Conservation (phyloP, 768 basidiomycete species). For the Antrodiella citrinella region DNA sequence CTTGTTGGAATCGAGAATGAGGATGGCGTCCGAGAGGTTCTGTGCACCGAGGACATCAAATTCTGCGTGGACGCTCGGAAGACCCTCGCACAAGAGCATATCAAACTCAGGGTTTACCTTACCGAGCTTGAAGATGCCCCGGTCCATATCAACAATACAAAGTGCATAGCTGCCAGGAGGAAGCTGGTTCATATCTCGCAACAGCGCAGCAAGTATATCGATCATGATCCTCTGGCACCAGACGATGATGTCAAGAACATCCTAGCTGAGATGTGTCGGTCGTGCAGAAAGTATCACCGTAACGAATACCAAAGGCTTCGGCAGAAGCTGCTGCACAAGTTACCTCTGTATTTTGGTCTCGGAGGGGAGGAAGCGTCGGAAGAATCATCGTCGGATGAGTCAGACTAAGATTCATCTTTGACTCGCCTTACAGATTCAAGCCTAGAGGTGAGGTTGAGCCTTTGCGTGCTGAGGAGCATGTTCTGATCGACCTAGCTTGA, state of each 20-base stretch:
- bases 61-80: not conserved
- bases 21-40: not conserved
- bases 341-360: not conserved
- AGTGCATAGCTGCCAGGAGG: not conserved
- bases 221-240: not conserved
- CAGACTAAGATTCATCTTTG: not conserved
- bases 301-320: not conserved
- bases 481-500: too few relatives aligned
- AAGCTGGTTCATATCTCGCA: not conserved
- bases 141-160: not conserved
- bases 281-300: not conserved
- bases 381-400: not conserved
- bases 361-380: not conserved
- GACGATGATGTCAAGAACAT: not conserved
- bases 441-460: too few relatives aligned
- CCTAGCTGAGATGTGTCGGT: not conserved
- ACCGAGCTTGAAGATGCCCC: too few relatives aligned
- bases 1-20: not conserved
- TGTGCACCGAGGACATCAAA: constrained; percentile 1
- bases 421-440: too few relatives aligned
- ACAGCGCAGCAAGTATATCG: not conserved
- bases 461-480: too few relatives aligned
- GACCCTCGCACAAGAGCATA: not conserved
- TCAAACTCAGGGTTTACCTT: too few relatives aligned
- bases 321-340: not conserved